Evolutionary conservation across 2,329 filamentous ascomycete genomes (phyloP), one percentile per base, ranked within the genome.

Genomic region (Grosmannia clavigera): DNA sequence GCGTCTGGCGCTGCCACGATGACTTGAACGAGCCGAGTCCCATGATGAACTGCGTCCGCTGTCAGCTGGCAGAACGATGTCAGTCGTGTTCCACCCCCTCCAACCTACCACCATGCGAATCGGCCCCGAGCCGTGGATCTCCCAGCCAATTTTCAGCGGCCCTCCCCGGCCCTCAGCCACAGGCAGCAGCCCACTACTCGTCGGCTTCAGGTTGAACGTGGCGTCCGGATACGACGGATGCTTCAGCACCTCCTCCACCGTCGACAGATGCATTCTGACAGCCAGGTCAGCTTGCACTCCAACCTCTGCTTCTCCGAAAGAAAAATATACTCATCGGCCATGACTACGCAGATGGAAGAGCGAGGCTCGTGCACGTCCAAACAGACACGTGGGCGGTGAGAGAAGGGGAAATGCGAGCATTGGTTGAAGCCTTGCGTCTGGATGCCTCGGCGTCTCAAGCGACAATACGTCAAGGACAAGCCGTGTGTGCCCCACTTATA

Each of bases 1-100:
- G 82, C 11, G 86, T 94, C 70, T 95, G 90, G 58, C 88, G 83
- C 75, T 95, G 90, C 88, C 88, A 95, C 60, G 84, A 80, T 52
- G 82, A 78, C 68, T 81, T 78, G 61, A 77, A 78, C 60, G 85
- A 84, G 46, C 86, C 89, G 3, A 95, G 79, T 64, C 90, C 90
- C 85, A 90, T 90, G 67, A 95, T 80, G 75, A 88, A 84, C 88
- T 92, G 67, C 40, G 9, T 7, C 6, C 16, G 43, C n/a, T 12
- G 38, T 59, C 58, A 65, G 27, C 25, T 7, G 7, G 31, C 4
- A 31, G 7, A 31, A 31, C 31, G 5, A 7, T 31, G 31, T 31
- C 31, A 1, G 31, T 31, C 31, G 31, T 22, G 22, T 22, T 10
- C 19, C 16, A 11, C 19, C 55, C 50, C 59, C 50, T 22, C 58